A percentile compares a stretch with the other conserved stretches of the same genome.
Conservation (phyloP, 305 asterid species). For the Solanum hybrid region DNA sequence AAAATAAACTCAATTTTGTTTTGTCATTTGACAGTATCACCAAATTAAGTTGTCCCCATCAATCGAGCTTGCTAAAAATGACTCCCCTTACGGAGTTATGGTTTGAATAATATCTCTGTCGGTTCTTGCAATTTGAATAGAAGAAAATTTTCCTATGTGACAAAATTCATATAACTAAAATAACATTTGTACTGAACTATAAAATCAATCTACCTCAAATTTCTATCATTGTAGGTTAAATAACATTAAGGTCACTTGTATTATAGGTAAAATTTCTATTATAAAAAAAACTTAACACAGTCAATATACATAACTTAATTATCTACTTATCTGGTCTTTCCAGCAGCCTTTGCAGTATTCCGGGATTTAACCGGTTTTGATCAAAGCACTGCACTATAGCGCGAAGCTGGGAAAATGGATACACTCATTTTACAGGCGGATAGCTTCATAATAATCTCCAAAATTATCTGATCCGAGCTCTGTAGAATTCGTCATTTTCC, state of each 20-base stretch:
- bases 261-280: neutral
- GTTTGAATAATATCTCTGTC: neutral
- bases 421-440: neutral
- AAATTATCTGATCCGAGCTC: neutral
- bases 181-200: neutral
- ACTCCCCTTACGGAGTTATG: neutral
- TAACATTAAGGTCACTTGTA: neutral
- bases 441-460: neutral
- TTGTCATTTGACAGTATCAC: neutral
- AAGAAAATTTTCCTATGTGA: neutral
- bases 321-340: neutral
- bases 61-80: neutral
- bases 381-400: neutral
- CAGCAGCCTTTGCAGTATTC: neutral
- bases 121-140: neutral
- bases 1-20: neutral
- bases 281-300: neutral
- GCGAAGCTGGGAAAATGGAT: neutral
- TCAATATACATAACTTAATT: neutral
- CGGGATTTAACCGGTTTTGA: neutral
- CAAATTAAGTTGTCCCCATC: neutral
- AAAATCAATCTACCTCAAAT: neutral
- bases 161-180: neutral
- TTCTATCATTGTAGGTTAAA: neutral
- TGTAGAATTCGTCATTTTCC: neutral